These are phyloP conservation scores for Euryodendron excelsum DNA, from an alignment of 148 eudicot species.

Conservation along the genomic window DNA sequence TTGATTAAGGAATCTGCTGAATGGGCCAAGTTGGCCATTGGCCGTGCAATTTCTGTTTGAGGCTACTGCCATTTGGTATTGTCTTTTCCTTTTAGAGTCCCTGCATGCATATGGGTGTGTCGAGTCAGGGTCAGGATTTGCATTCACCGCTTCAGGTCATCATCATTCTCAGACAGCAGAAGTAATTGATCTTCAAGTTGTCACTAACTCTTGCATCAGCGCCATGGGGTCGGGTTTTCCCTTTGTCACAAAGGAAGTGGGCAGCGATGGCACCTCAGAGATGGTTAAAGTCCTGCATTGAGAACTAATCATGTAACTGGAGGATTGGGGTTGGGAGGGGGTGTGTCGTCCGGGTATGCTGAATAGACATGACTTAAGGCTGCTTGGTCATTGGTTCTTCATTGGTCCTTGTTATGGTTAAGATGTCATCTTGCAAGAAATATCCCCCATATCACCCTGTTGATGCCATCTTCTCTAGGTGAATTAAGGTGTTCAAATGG, in stretches of 20 bases:
- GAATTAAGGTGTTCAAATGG: conserved; percentile 8
- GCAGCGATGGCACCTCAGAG: conserved; percentile 10
- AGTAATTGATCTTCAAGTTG: conserved; percentile 50
- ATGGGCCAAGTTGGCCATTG: conserved; percentile 88
- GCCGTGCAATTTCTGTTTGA: conserved; percentile 74
- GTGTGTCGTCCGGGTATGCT: conserved; percentile 7
- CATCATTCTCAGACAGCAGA: conserved; percentile 58
- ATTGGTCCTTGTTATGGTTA: not conserved
- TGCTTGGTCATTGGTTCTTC: conserved; percentile 7
- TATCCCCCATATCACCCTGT: conserved; percentile 3
- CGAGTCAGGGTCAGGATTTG: conserved; percentile 58
- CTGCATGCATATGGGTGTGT: conserved; percentile 80
- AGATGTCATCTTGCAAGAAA: conserved; percentile 7
- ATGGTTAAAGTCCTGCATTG: conserved; percentile 10
- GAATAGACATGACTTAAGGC: conserved; percentile 1
- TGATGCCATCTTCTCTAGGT: conserved; percentile 19
- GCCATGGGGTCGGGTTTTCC: conserved; percentile 28
- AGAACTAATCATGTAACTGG: not conserved
- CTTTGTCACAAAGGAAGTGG: conserved; percentile 16
- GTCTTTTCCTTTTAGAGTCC: conserved; percentile 53
- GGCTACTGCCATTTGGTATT: conserved; percentile 40
- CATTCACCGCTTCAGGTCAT: conserved; percentile 66
- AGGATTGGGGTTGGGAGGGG: not conserved
- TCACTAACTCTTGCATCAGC: conserved; percentile 53
- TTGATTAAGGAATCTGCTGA: conserved; percentile 95